Conservation (phyloP, 441 rosid genomes). For the Isatis lusitanica region DNA sequence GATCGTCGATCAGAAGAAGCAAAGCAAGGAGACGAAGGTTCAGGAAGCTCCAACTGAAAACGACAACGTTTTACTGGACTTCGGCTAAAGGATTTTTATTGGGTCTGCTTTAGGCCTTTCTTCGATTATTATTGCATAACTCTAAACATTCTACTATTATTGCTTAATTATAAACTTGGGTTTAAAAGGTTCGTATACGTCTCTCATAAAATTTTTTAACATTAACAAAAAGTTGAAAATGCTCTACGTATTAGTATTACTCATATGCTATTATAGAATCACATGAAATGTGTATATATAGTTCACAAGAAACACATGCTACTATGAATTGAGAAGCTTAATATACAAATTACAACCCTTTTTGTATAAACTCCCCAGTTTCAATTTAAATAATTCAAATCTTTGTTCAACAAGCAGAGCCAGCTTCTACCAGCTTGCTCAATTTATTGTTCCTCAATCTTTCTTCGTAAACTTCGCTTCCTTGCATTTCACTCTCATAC, state of each 20-base stretch:
- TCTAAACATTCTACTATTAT: too few relatives aligned
- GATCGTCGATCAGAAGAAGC: conserved; percentile 24
- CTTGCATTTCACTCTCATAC: conserved; percentile 50
- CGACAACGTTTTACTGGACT: not conserved
- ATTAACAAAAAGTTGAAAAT: not conserved
- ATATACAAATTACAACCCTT: conserved; percentile 23
- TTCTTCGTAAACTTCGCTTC: conserved; percentile 56
- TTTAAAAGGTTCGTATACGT: conserved; percentile 2
- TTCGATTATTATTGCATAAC: too few relatives aligned
- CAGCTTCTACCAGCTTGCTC: conserved; percentile 68
- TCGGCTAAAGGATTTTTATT: not conserved
- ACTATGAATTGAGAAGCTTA: conserved; percentile 16
- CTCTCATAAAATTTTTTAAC: not conserved
- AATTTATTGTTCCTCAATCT: conserved; percentile 67
- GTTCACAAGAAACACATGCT: conserved; percentile 17
- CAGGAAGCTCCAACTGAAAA: not conserved
- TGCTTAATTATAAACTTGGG: too few relatives aligned
- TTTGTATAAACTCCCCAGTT: conserved; percentile 25
- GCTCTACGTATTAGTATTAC: too few relatives aligned
- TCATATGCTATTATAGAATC: not conserved
- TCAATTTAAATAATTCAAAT: not conserved
- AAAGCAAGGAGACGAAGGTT: conserved; percentile 7
- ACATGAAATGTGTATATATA: not conserved
- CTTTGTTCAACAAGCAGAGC: conserved; percentile 43
- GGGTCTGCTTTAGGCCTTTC: not conserved